Conservation (phyloP, 441 rosid species). For the Euphorbia schlechtendalii region DNA sequence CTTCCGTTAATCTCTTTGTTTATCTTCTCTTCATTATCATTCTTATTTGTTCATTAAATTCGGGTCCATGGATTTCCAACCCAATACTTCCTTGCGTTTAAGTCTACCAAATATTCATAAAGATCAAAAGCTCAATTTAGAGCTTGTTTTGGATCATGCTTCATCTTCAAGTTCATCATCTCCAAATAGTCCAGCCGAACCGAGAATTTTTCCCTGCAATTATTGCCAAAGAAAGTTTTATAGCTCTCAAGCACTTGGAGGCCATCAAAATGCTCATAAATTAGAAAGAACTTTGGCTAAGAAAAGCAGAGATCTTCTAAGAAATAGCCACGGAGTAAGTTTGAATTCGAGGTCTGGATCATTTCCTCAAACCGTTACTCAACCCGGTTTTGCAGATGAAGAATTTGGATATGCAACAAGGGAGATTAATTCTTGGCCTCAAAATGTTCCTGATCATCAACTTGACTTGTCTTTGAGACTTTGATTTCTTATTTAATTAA, state of each 20-base stretch:
- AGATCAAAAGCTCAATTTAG: conserved; percentile 44
- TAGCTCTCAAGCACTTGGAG: conserved; percentile 97
- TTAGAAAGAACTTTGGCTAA: conserved; percentile 86
- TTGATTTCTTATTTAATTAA: conserved; percentile 24
- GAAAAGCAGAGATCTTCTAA: conserved; percentile 60
- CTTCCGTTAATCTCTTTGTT: not conserved
- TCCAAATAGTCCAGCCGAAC: conserved; percentile 37
- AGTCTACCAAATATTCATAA: conserved; percentile 29
- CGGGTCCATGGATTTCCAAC: conserved; percentile 50
- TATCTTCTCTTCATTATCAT: not conserved
- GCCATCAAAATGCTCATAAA: conserved; percentile 95
- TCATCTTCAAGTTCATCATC: conserved; percentile 55
- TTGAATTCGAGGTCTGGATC: conserved; percentile 8
- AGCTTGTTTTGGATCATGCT: conserved; percentile 61
- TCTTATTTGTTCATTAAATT: conserved; percentile 10
- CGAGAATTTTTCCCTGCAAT: conserved; percentile 73
- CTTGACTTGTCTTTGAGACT: conserved; percentile 83
- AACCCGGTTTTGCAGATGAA: conserved; percentile 14
- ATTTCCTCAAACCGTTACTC: not conserved
- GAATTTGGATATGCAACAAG: conserved; percentile 24
- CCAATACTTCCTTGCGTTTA: conserved; percentile 58
- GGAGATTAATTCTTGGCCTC: conserved; percentile 34
- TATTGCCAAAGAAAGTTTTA: conserved; percentile 82
- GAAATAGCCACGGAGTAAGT: conserved; percentile 22
- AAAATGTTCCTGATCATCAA: conserved; percentile 44